Evolutionary conservation across 1,284 basidiomycete species (phyloP).

Genomic region (Phlebopus sp.): DNA sequence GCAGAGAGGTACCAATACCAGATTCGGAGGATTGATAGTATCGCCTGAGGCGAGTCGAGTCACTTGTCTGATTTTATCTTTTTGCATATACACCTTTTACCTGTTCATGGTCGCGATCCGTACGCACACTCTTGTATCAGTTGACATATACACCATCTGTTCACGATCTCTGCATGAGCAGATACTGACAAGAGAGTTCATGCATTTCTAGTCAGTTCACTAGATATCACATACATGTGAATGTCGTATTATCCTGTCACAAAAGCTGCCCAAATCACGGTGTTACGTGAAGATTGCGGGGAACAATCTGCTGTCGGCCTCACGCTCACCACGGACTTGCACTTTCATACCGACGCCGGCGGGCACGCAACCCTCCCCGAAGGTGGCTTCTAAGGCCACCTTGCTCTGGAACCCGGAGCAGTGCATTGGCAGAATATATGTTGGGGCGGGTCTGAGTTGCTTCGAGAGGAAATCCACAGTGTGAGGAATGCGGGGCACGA

Average conservation of each 20-base stretch:
- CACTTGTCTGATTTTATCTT: too few relatives aligned
- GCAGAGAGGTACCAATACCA: conserved; percentile 1
- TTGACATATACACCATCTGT: too few relatives aligned
- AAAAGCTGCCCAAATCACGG: too few relatives aligned
- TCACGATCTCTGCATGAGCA: too few relatives aligned
- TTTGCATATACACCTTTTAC: too few relatives aligned
- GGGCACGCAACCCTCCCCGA: conserved; percentile 74
- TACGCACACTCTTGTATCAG: too few relatives aligned
- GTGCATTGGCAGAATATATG: conserved; percentile 79
- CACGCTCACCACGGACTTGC: conserved; percentile 44
- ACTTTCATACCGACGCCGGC: conserved; percentile 71
- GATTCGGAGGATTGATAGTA: not conserved
- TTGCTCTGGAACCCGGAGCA: conserved; percentile 77
- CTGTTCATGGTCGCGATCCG: too few relatives aligned
- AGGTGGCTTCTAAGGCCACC: conserved; percentile 59
- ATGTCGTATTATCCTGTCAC: too few relatives aligned
- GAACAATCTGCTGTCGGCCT: conserved; percentile 38
- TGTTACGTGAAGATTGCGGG: conserved; percentile 18
- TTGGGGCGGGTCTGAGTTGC: conserved; percentile 57
- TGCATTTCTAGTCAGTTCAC: too few relatives aligned
- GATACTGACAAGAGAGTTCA: too few relatives aligned
- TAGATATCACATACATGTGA: too few relatives aligned
- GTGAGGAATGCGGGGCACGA: conserved; percentile 57
- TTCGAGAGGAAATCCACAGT: conserved; percentile 71
- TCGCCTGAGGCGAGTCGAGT: too few relatives aligned